Conservation (phyloP, 2,329 filamentous ascomycete genomes). For the Colletotrichum liriopes region DNA sequence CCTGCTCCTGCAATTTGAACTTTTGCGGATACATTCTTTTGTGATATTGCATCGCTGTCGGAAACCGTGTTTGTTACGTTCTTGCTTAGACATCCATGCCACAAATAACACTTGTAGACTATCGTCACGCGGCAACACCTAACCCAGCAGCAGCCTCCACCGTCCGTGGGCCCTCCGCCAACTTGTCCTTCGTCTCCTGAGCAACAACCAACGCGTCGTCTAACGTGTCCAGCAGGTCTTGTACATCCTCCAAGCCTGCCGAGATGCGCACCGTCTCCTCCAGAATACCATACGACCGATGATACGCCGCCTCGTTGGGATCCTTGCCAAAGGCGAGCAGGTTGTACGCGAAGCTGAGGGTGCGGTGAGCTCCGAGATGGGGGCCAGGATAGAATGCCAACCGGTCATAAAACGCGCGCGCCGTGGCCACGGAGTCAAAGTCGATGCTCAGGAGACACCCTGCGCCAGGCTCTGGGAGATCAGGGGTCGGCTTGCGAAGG, state of each 20-base stretch:
- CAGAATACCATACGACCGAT: constrained; percentile 56
- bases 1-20: no score
- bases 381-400: constrained; percentile 66
- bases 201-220: constrained; percentile 57
- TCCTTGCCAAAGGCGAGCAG: constrained; percentile 60
- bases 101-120: background rate
- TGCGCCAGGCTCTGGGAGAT: constrained; percentile 66
- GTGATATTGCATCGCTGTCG: no score
- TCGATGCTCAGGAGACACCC: constrained; percentile 70
- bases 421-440: constrained; percentile 58
- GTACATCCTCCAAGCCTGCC: constrained; percentile 62
- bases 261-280: constrained; percentile 62
- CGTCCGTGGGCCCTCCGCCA: background rate
- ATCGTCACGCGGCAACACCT: constrained; percentile 17
- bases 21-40: no score
- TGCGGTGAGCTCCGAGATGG: constrained; percentile 68
- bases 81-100: no score
- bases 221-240: constrained; percentile 59
- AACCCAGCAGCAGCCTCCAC: constrained; percentile 28
- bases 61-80: no score
- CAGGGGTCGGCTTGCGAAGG: constrained; percentile 56
- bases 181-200: constrained; percentile 59
- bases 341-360: constrained; percentile 65
- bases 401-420: constrained; percentile 65
- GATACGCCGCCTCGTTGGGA: constrained; percentile 54